Percentiles rank a stretch among this genome's conserved stretches.
Evolutionary conservation across 2,329 filamentous ascomycete genomes (phyloP).

Genomic region (Monosporascus sp.): DNA sequence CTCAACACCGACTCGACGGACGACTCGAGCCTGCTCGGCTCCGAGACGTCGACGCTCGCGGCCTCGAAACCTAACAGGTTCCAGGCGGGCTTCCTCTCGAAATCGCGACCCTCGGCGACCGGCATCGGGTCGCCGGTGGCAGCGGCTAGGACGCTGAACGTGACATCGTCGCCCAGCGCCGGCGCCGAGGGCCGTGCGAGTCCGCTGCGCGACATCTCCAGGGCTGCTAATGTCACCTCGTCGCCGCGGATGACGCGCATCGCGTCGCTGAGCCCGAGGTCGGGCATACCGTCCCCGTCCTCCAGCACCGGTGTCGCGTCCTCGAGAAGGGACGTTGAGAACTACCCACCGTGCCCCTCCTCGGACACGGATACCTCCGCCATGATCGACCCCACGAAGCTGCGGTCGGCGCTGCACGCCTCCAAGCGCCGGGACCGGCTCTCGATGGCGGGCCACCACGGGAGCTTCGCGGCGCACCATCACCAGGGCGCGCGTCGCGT

Average conservation of each 20-base stretch:
- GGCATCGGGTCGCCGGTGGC: slow-evolving; percentile 57
- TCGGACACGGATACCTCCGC: slow-evolving; percentile 45
- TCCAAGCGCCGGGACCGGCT: slow-evolving; percentile 42
- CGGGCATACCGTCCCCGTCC: slow-evolving; percentile 24
- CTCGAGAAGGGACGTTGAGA: slow-evolving; percentile 31
- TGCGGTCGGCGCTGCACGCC: slow-evolving; percentile 49
- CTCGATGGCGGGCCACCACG: slow-evolving; percentile 26
- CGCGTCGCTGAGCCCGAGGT: slow-evolving; percentile 25
- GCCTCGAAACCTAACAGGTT: slow-evolving; percentile 66
- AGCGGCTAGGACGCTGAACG: slow-evolving; percentile 51
- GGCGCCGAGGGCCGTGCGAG: slow-evolving; percentile 41
- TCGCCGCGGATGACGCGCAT: slow-evolving; percentile 30
- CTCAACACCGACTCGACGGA: slow-evolving; percentile 51
- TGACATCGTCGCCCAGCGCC: slow-evolving; percentile 46
- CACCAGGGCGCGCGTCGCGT: slow-evolving; percentile 34
- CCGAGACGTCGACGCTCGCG: slow-evolving; percentile 33
- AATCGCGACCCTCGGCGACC: slow-evolving; percentile 36
- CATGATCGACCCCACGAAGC: slow-evolving; percentile 47
- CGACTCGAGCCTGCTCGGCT: slow-evolving; percentile 51
- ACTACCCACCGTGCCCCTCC: slow-evolving; percentile 41
- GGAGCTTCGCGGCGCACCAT: not conserved
- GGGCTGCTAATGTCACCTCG: slow-evolving; percentile 45
- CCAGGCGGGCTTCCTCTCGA: slow-evolving; percentile 80
- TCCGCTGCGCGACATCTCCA: slow-evolving; percentile 45
- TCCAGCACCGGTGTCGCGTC: not conserved